Conservation (phyloP, 2,329 filamentous ascomycete genomes). For the Microdochium bolleyi region DNA sequence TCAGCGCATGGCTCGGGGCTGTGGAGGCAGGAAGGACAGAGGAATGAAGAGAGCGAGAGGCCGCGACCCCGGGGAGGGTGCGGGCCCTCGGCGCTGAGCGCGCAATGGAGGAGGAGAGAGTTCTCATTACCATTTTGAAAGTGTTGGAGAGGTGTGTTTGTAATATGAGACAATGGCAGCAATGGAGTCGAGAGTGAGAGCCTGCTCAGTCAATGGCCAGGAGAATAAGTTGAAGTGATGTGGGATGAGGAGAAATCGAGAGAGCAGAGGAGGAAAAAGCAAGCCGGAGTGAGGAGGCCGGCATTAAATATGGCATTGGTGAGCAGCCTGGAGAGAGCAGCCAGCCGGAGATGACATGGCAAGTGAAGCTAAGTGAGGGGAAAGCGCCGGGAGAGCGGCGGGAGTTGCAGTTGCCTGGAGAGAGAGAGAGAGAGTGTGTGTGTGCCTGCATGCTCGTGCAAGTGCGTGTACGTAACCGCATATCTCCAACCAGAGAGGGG, state of each 20-base stretch:
- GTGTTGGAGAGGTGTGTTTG: background rate
- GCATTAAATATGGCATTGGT: background rate
- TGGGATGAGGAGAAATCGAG: background rate
- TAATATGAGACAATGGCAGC: background rate
- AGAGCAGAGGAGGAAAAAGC: background rate
- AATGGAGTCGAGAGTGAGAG: background rate
- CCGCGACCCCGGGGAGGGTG: background rate
- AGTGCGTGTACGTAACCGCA: too few species aligned
- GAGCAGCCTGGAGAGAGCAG: too few species aligned
- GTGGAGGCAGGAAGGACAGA: background rate
- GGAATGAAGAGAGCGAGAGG: background rate
- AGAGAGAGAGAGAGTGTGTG: too few species aligned
- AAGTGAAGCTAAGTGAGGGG: background rate
- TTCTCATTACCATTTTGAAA: conserved; percentile 1
- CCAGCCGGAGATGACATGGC: background rate
- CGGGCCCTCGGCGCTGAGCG: background rate
- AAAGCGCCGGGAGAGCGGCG: too few species aligned
- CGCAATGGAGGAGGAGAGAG: background rate
- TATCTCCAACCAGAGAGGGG: too few species aligned
- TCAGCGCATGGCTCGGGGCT: background rate
- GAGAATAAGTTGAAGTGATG: background rate
- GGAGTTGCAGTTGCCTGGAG: too few species aligned
- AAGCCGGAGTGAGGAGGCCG: background rate
- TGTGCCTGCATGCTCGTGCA: too few species aligned
- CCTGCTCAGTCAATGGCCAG: too few species aligned